These are phyloP conservation scores for Jacaranda mimosifolia DNA, from an alignment of 257 asterid species.

Conservation along the genomic window DNA sequence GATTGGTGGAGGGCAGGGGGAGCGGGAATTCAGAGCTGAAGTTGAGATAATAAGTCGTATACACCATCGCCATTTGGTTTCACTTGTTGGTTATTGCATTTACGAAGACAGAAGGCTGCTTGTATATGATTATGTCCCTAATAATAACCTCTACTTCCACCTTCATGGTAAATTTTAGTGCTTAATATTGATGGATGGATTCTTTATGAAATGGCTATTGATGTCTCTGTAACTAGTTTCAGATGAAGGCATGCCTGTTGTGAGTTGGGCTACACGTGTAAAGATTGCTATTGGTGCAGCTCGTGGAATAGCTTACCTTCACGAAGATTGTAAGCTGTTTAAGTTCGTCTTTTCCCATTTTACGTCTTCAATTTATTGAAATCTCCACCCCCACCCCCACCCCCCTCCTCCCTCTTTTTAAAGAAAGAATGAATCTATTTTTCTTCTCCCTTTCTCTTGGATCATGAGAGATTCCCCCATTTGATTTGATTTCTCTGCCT, in stretches of 20 bases:
- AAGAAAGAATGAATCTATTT: not conserved
- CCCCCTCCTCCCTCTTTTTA: constrained; percentile 7
- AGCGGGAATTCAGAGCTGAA: constrained; percentile 92
- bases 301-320: constrained; percentile 93
- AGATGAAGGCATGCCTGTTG: constrained; percentile 65
- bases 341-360: constrained; percentile 22
- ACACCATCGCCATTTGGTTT: constrained; percentile 97
- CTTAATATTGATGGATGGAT: constrained; percentile 15
- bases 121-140: constrained; percentile 85
- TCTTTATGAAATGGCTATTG: constrained; percentile 20
- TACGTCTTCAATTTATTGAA: not conserved
- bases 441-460: not conserved
- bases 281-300: constrained; percentile 90
- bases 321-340: constrained; percentile 75
- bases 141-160: constrained; percentile 85
- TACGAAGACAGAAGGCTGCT: constrained; percentile 78
- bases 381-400: too few relatives aligned
- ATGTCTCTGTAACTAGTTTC: constrained; percentile 22
- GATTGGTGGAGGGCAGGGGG: constrained; percentile 89
- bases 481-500: constrained; percentile 8
- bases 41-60: constrained; percentile 92
- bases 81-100: constrained; percentile 96
- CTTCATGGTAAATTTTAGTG: constrained; percentile 76
- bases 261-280: constrained; percentile 80
- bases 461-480: constrained; percentile 8